These are phyloP conservation scores for Forsythia viridissima DNA, from an alignment of 257 asterid genomes.

Conservation along the genomic window DNA sequence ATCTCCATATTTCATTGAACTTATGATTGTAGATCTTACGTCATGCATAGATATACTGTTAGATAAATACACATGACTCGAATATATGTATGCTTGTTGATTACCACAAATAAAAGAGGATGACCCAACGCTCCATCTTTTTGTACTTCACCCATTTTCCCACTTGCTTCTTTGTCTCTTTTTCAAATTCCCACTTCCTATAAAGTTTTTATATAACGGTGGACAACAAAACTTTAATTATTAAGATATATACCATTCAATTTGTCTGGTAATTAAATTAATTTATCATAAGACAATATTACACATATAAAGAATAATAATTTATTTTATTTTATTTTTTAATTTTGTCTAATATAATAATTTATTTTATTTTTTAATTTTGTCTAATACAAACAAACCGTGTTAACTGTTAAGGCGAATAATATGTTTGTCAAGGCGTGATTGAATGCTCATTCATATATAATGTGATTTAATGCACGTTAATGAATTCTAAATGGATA, in stretches of 20 bases:
- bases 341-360: too few relatives aligned
- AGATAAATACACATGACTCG: too few relatives aligned
- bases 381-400: too few relatives aligned
- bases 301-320: too few relatives aligned
- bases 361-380: too few relatives aligned
- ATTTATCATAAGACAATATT: too few relatives aligned
- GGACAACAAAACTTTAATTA: background rate
- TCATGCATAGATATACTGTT: too few relatives aligned
- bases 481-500: background rate
- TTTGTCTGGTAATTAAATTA: too few relatives aligned
- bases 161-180: background rate
- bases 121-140: background rate
- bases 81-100: background rate
- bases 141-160: background rate
- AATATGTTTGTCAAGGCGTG: background rate
- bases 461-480: background rate
- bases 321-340: too few relatives aligned
- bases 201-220: background rate
- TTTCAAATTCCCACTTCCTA: slow-evolving; percentile 8
- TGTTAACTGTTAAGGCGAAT: too few relatives aligned
- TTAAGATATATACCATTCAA: background rate
- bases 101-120: background rate
- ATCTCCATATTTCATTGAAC: too few relatives aligned
- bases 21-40: too few relatives aligned
- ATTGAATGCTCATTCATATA: background rate